Percentiles rank a stretch among this genome's conserved stretches.
Conservation (phyloP, 2,329 filamentous ascomycete genomes). For the Colletotrichum echinochloae region DNA sequence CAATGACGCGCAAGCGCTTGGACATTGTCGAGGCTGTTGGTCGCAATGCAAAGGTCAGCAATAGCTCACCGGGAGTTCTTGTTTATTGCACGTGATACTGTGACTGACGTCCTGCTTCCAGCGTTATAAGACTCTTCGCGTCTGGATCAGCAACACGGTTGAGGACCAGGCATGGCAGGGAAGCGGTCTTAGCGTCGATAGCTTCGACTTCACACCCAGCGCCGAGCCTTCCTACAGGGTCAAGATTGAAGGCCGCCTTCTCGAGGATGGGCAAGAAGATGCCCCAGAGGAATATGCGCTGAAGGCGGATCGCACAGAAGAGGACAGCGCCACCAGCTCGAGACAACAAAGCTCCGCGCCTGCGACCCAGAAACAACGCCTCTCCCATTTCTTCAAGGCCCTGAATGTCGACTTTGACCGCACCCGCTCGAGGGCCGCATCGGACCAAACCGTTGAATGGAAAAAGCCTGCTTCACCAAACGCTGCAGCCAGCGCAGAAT, state of each 20-base stretch:
- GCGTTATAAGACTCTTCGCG: constrained; percentile 85
- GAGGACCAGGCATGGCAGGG: constrained; percentile 96
- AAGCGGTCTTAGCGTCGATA: constrained; percentile 74
- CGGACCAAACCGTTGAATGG: constrained; percentile 81
- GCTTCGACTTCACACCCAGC: constrained; percentile 84
- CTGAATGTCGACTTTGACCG: constrained; percentile 80
- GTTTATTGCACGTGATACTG: background rate
- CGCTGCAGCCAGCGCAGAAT: constrained; percentile 75
- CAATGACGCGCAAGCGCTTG: constrained; percentile 92
- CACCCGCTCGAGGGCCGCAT: constrained; percentile 66
- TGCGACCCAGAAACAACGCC: constrained; percentile 62
- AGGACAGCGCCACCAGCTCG: constrained; percentile 42
- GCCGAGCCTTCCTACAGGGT: constrained; percentile 86
- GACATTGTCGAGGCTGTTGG: constrained; percentile 88
- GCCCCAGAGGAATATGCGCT: background rate
- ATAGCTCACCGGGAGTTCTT: too few relatives aligned
- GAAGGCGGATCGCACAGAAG: constrained; percentile 61
- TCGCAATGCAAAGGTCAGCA: constrained; percentile 74
- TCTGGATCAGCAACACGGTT: constrained; percentile 95
- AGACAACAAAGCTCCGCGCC: constrained; percentile 53
- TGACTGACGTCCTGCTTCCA: constrained; percentile 47
- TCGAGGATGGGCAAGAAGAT: constrained; percentile 75
- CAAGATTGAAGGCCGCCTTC: constrained; percentile 88
- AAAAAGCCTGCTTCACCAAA: constrained; percentile 76
- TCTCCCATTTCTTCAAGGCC: constrained; percentile 87